Conservation (phyloP, 306 rosid species). For the Casuarina cunninghamiana region DNA sequence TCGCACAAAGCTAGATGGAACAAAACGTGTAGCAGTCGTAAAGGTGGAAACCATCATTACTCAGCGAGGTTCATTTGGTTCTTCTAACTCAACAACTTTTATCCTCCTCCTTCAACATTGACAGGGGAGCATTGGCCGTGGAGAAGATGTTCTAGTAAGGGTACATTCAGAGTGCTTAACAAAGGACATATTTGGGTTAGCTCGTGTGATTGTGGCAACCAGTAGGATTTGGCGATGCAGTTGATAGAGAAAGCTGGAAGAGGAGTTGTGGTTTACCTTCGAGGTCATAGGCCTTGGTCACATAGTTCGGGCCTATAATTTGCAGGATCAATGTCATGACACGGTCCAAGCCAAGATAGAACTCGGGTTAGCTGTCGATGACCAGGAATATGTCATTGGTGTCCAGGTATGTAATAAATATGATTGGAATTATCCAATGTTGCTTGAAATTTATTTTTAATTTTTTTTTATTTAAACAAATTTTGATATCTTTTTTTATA, state of each 20-base stretch:
- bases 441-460: too few species aligned
- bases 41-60: slow-evolving; percentile 38
- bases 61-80: too few species aligned
- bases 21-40: slow-evolving; percentile 74
- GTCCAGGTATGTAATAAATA: slow-evolving; percentile 56
- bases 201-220: slow-evolving; percentile 86
- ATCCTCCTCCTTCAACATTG: neutral
- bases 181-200: slow-evolving; percentile 83
- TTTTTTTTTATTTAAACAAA: too few species aligned
- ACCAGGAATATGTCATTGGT: slow-evolving; percentile 80
- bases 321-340: slow-evolving; percentile 86
- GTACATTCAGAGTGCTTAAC: slow-evolving; percentile 94
- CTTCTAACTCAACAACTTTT: neutral
- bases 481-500: too few species aligned
- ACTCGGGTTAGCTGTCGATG: slow-evolving; percentile 84
- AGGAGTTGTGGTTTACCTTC: slow-evolving; percentile 77
- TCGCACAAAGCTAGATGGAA: slow-evolving; percentile 66
- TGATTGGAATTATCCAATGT: too few species aligned
- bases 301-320: slow-evolving; percentile 77
- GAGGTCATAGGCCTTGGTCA: slow-evolving; percentile 92
- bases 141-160: slow-evolving; percentile 71
- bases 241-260: slow-evolving; percentile 69
- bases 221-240: slow-evolving; percentile 79
- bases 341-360: slow-evolving; percentile 81
- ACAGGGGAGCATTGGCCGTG: slow-evolving; percentile 73